Percentiles rank a stretch among this genome's conserved stretches.
Conservation (phyloP, 2,329 filamentous ascomycete species). For the Didymella keratinophila region DNA sequence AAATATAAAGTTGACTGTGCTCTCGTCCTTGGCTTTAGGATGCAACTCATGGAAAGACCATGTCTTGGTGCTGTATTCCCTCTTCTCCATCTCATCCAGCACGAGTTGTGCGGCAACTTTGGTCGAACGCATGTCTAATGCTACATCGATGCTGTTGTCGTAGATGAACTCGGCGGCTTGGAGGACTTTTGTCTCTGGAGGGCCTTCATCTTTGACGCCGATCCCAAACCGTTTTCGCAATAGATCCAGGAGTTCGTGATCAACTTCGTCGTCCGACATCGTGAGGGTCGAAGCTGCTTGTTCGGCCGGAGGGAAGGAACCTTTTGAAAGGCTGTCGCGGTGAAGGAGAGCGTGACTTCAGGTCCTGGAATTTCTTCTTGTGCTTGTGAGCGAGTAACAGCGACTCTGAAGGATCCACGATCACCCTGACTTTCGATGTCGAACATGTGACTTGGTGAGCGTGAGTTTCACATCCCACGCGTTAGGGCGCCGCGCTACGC, state of each 20-base stretch:
- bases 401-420: not conserved
- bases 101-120: slow-evolving; percentile 84
- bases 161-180: slow-evolving; percentile 85
- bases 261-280: slow-evolving; percentile 93
- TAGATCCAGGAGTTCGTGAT: slow-evolving; percentile 85
- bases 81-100: slow-evolving; percentile 81
- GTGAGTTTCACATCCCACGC: slow-evolving; percentile 24
- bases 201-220: slow-evolving; percentile 60
- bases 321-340: not conserved
- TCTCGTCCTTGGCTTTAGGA: slow-evolving; percentile 80
- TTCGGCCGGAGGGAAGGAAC: not conserved
- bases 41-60: slow-evolving; percentile 93
- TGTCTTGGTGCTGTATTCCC: slow-evolving; percentile 80
- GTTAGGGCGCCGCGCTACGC: slow-evolving; percentile 30
- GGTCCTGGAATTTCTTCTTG: no score
- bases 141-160: slow-evolving; percentile 92
- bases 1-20: slow-evolving; percentile 90
- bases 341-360: not conserved
- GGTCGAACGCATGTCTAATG: slow-evolving; percentile 81
- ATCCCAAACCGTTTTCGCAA: slow-evolving; percentile 80
- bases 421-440: not conserved
- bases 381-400: not conserved
- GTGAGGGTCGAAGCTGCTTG: slow-evolving; percentile 22
- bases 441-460: slow-evolving; percentile 20
- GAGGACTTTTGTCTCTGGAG: slow-evolving; percentile 82